phyloP scores from a whole-genome alignment of 805 yeast species.

The Metschnikowia picachoensis region DNA sequence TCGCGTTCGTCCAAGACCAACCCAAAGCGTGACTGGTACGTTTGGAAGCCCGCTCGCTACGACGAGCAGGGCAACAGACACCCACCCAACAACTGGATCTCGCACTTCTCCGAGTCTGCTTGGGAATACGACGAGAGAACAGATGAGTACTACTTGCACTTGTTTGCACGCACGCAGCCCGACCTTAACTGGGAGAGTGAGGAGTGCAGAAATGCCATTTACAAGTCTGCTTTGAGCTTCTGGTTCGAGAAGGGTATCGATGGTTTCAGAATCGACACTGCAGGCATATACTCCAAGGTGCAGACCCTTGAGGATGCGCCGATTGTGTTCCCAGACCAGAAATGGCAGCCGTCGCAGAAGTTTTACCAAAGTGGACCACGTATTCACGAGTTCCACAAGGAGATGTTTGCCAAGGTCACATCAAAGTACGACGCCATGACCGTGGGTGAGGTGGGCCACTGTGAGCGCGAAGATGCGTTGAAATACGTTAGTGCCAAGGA shows the following conservation, averaged over 20 bases:
- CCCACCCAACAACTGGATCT: constrained; percentile 57
- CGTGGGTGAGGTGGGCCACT: constrained; percentile 53
- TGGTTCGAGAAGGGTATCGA: constrained; percentile 57
- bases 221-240: constrained; percentile 45
- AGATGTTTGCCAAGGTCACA: constrained; percentile 41
- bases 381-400: constrained; percentile 54
- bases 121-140: constrained; percentile 55
- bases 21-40: constrained; percentile 60
- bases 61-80: constrained; percentile 47
- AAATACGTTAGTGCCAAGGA: constrained; percentile 40
- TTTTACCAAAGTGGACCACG: constrained; percentile 47
- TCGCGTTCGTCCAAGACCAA: constrained; percentile 47
- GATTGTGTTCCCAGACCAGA: constrained; percentile 35
- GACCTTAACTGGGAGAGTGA: constrained; percentile 61
- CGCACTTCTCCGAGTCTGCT: constrained; percentile 51
- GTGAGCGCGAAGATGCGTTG: constrained; percentile 39
- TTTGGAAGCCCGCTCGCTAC: constrained; percentile 50
- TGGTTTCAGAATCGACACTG: constrained; percentile 58
- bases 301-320: constrained; percentile 48
- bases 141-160: constrained; percentile 51
- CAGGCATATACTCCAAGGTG: constrained; percentile 49
- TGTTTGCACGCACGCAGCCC: constrained; percentile 54
- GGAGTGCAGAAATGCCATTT: constrained; percentile 36
- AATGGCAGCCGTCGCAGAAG: constrained; percentile 37
- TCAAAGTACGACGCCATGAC: constrained; percentile 50